phyloP scores from a whole-genome alignment of 495 filamentous ascomycete species.

The Bombardia bombarda region DNA sequence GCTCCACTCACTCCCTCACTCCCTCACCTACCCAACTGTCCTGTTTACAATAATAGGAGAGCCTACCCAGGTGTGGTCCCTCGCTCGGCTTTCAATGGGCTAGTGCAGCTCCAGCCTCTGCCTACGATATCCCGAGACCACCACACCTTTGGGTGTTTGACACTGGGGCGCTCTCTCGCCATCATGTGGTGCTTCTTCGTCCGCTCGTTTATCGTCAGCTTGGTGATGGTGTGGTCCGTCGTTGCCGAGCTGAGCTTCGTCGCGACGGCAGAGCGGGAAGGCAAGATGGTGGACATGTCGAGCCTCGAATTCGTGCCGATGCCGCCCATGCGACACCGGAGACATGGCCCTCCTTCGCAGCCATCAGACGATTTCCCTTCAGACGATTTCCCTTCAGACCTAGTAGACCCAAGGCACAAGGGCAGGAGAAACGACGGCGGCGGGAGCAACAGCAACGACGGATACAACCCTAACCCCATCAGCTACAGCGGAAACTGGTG shows the following conservation, averaged over 20 bases:
- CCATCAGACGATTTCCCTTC: no score
- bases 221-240: slow-evolving; percentile 7
- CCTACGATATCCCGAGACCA: background rate
- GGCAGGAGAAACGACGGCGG: no score
- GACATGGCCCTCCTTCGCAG: slow-evolving; percentile 1
- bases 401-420: no score
- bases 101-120: background rate
- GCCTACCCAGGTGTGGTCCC: background rate
- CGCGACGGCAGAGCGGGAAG: slow-evolving; percentile 12
- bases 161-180: background rate
- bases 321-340: slow-evolving; percentile 12
- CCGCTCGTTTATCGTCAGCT: slow-evolving; percentile 6
- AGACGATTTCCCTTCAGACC: no score
- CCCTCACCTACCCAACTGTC: background rate
- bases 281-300: slow-evolving; percentile 4
- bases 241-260: slow-evolving; percentile 13
- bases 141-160: background rate
- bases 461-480: slow-evolving; percentile 3
- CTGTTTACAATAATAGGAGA: background rate
- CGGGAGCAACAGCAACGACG: background rate
- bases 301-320: slow-evolving; percentile 10
- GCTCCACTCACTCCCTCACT: no score
- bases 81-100: background rate
- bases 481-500: slow-evolving; percentile 26
- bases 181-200: slow-evolving; percentile 12